These are phyloP conservation scores for Dioscorea zingiberensis DNA, from an alignment of 106 monocot species.

Conservation along the genomic window DNA sequence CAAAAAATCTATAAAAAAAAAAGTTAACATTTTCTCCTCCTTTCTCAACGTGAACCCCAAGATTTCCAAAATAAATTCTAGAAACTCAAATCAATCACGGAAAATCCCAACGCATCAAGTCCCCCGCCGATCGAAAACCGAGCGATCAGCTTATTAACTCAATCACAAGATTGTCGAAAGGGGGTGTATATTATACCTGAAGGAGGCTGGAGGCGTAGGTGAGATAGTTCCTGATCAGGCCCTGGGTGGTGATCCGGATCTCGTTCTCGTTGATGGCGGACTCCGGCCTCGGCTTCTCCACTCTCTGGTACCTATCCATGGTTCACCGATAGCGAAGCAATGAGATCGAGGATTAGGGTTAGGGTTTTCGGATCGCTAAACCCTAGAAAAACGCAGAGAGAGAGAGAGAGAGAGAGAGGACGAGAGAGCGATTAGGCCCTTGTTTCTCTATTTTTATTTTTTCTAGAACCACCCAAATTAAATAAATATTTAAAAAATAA, in stretches of 20 bases:
- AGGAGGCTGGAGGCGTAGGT: slow-evolving; percentile 17
- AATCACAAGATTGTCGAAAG: too few relatives aligned
- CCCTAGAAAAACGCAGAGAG: neutral
- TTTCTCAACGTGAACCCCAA: too few relatives aligned
- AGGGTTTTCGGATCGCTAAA: neutral
- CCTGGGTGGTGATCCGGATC: slow-evolving; percentile 12
- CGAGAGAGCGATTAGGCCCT: neutral
- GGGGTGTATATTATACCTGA: neutral
- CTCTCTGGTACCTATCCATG: slow-evolving; percentile 15
- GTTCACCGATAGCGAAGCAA: neutral
- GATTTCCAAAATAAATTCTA: too few relatives aligned
- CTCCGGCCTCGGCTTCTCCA: slow-evolving; percentile 16
- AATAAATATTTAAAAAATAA: too few relatives aligned
- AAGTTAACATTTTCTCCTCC: too few relatives aligned
- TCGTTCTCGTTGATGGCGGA: slow-evolving; percentile 13
- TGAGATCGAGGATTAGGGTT: neutral
- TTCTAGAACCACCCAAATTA: too few relatives aligned
- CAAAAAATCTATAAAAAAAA: neutral
- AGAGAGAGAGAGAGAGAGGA: neutral
- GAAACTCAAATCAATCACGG: too few relatives aligned
- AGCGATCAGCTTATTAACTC: too few relatives aligned
- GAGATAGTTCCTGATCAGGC: slow-evolving; percentile 9
- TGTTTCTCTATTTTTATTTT: too few relatives aligned
- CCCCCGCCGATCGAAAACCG: too few relatives aligned
- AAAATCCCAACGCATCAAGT: too few relatives aligned